These are phyloP conservation scores for Penicillium concentricum DNA, from an alignment of 2,329 filamentous ascomycete genomes.

Conservation along the genomic window DNA sequence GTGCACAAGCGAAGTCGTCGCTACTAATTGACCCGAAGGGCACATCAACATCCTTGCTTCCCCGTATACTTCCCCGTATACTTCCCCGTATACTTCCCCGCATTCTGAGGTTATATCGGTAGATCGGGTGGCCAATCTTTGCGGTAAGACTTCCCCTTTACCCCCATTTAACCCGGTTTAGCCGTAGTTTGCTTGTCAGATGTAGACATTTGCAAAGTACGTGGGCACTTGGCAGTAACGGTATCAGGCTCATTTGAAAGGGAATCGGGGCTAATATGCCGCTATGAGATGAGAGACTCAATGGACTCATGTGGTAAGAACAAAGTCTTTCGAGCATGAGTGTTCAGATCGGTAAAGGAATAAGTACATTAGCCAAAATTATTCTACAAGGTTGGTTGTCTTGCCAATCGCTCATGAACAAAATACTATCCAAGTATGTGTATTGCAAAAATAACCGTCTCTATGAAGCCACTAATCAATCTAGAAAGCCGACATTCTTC, in stretches of 20 bases:
- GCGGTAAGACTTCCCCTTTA: neutral
- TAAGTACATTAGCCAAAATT: neutral
- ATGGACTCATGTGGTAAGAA: too few species aligned
- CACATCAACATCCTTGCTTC: neutral
- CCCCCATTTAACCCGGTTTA: neutral
- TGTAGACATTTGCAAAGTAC: neutral
- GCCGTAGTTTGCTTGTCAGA: neutral
- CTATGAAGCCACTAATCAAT: too few species aligned
- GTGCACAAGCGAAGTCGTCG: neutral
- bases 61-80: neutral
- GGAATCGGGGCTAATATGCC: too few species aligned
- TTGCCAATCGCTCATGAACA: neutral
- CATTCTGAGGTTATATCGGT: neutral
- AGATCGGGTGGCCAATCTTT: neutral
- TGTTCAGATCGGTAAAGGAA: neutral
- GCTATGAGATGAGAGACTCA: too few species aligned
- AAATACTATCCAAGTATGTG: neutral
- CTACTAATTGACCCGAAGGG: neutral
- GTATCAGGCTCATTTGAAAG: too few species aligned
- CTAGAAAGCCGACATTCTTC: neutral
- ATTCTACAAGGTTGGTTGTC: neutral
- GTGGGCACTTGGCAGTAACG: too few species aligned
- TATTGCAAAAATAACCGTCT: neutral
- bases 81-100: neutral
- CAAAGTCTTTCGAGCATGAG: too few species aligned